Evolutionary conservation across 2,329 filamentous ascomycete genomes (phyloP).

Genomic region (Alternaria alternata): DNA sequence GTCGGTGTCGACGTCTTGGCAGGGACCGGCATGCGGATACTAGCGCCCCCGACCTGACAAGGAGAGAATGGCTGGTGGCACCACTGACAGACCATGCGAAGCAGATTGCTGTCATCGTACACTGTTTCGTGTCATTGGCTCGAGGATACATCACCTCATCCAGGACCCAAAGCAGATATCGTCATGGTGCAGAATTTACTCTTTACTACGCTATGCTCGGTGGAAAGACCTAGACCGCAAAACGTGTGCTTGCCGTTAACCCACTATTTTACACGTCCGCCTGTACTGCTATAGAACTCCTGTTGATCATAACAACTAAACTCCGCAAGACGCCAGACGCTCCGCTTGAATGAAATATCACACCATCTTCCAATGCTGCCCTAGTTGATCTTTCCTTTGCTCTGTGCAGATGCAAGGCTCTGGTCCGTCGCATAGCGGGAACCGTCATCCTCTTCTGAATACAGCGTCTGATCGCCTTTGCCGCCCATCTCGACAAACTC

Average conservation of each 20-base stretch:
- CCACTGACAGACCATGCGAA: conserved; percentile 34
- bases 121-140: conserved; percentile 33
- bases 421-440: conserved; percentile 48
- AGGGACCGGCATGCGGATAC: conserved; percentile 23
- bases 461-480: conserved; percentile 82
- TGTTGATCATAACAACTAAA: conserved; percentile 20
- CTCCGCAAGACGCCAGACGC: conserved; percentile 7
- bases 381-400: conserved; percentile 5
- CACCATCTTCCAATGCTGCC: background rate
- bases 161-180: background rate
- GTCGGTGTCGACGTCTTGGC: conserved; percentile 22
- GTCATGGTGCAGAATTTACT: background rate
- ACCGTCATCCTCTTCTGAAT: conserved; percentile 65
- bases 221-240: background rate
- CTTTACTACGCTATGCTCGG: conserved; percentile 12
- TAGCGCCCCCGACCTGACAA: conserved; percentile 14
- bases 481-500: conserved; percentile 89
- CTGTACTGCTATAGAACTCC: conserved; percentile 14
- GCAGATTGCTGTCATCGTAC: conserved; percentile 18
- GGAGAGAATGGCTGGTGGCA: conserved; percentile 22
- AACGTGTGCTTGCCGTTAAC: background rate
- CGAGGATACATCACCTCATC: conserved; percentile 7
- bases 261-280: conserved; percentile 25
- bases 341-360: conserved; percentile 1
- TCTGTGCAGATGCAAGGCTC: conserved; percentile 16